Evolutionary conservation across 345 rosid genomes (phyloP).

Genomic region (Syzygium oleosum): DNA sequence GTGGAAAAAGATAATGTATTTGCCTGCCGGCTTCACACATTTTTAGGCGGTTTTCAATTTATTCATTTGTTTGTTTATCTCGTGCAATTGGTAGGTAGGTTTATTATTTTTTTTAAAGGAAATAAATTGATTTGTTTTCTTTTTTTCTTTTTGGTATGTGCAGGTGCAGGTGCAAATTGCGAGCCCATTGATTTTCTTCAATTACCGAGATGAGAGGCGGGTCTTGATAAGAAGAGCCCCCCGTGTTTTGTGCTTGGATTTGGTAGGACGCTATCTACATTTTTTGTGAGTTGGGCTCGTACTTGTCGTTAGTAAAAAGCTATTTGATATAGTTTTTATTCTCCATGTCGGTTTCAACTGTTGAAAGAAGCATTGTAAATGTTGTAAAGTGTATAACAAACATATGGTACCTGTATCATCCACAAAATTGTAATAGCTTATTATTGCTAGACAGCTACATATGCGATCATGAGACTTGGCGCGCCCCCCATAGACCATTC

Average conservation of each 20-base stretch:
- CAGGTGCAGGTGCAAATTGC: too few species aligned
- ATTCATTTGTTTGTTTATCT: not conserved
- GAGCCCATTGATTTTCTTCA: not conserved
- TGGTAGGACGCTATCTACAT: not conserved
- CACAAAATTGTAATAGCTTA: not conserved
- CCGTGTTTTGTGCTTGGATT: not conserved
- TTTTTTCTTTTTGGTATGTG: not conserved
- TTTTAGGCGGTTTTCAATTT: not conserved
- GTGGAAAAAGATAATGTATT: not conserved
- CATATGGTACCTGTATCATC: rapidly evolving
- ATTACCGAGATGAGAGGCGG: not conserved
- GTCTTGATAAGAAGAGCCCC: not conserved
- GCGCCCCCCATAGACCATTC: not conserved
- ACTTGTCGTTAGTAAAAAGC: not conserved
- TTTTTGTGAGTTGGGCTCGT: not conserved
- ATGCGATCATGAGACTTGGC: not conserved
- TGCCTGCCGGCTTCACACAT: not conserved
- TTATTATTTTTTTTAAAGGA: too few species aligned
- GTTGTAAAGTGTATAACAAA: not conserved
- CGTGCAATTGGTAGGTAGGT: not conserved
- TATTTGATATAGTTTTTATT: not conserved
- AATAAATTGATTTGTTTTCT: not conserved
- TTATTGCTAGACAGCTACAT: not conserved
- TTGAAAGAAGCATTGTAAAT: not conserved
- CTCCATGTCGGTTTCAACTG: rapidly evolving